phyloP scores from a whole-genome alignment of 345 rosid genomes.

The Cardiospermum halicacabum region DNA sequence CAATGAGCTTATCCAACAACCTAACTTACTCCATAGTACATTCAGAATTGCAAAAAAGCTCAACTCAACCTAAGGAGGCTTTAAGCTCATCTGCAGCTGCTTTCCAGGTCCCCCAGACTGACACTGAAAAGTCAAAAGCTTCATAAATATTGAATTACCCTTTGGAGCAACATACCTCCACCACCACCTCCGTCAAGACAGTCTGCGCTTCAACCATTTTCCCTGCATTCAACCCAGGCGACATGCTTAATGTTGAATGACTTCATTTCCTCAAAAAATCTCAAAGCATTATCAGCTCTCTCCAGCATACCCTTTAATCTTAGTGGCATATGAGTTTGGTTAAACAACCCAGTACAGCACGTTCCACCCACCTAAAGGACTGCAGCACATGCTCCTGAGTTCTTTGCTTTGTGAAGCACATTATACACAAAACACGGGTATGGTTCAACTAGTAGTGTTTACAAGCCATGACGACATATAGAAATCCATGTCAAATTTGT shows the following conservation, averaged over 20 bases:
- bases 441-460: too few species aligned
- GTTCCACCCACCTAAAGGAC: constrained; percentile 91
- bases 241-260: constrained; percentile 63
- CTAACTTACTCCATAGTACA: constrained; percentile 59
- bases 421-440: constrained; percentile 82
- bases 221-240: constrained; percentile 75
- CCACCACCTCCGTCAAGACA: constrained; percentile 65
- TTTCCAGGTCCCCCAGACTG: constrained; percentile 56
- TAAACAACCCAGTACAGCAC: constrained; percentile 77
- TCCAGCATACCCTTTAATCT: constrained; percentile 80
- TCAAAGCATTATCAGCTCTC: constrained; percentile 63
- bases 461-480: too few species aligned
- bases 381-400: constrained; percentile 87
- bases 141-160: constrained; percentile 67
- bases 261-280: constrained; percentile 80
- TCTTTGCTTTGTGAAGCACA: constrained; percentile 64
- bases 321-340: constrained; percentile 71
- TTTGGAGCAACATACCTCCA: constrained; percentile 56
- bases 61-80: constrained; percentile 71
- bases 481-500: too few species aligned
- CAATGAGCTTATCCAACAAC: constrained; percentile 67
- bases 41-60: constrained; percentile 70
- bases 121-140: constrained; percentile 56
- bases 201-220: constrained; percentile 58
- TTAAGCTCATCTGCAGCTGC: constrained; percentile 75